These are phyloP conservation scores for Elaeagnus macrophylla DNA, from an alignment of 306 rosid species.

Conservation along the genomic window DNA sequence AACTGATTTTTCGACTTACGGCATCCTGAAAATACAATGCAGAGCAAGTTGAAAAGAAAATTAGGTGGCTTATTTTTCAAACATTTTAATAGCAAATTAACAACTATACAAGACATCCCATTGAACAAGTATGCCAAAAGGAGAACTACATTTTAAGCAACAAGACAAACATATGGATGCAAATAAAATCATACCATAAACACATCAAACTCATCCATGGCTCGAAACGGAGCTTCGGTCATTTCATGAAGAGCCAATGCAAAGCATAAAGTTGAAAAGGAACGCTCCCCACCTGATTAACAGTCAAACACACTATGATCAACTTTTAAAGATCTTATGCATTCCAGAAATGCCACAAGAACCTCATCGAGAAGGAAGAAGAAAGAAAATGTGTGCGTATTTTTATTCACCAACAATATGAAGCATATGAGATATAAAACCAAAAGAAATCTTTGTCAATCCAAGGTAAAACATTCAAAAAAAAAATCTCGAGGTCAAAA, in stretches of 20 bases:
- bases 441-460: no score
- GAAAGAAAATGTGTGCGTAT: no score
- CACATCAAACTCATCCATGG: slow-evolving; percentile 98
- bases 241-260: slow-evolving; percentile 83
- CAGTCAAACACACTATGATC: background rate
- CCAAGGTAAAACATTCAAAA: no score
- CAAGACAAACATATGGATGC: background rate
- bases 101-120: background rate
- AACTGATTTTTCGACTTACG: slow-evolving; percentile 85
- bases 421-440: no score
- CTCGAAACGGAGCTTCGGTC: slow-evolving; percentile 93
- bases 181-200: slow-evolving; percentile 52
- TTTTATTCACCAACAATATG: no score
- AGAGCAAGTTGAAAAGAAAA: slow-evolving; percentile 1
- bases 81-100: background rate
- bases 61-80: background rate
- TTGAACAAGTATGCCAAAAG: background rate
- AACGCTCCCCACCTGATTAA: slow-evolving; percentile 83
- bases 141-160: background rate
- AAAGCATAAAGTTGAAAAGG: slow-evolving; percentile 91
- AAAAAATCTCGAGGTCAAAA: no score
- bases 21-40: slow-evolving; percentile 61
- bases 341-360: background rate
- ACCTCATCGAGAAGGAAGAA: no score
- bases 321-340: no score